phyloP scores from a whole-genome alignment of 345 rosid species.

The Firmiana major region DNA sequence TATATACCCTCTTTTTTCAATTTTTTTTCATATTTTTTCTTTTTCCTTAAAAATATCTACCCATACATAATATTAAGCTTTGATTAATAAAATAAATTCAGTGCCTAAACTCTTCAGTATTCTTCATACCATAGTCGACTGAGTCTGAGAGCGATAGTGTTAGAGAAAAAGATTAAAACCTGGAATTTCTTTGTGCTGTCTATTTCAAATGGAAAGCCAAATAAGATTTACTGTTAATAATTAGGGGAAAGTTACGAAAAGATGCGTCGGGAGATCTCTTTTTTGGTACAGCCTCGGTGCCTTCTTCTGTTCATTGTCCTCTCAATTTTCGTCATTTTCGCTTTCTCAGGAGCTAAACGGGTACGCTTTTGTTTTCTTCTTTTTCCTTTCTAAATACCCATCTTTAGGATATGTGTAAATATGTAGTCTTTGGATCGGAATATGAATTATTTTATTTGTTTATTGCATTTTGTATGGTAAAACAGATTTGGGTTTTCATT shows the following conservation, averaged over 20 bases:
- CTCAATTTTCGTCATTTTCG: constrained; percentile 50
- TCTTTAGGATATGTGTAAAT: neutral
- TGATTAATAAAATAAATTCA: neutral
- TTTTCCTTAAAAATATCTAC: too few species aligned
- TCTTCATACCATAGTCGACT: neutral
- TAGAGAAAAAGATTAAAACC: neutral
- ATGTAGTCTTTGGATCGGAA: constrained; percentile 24
- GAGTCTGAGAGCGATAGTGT: neutral
- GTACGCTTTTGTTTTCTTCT: constrained; percentile 27
- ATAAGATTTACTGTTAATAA: neutral
- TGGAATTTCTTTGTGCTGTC: neutral
- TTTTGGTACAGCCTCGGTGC: constrained; percentile 56
- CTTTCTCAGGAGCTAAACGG: constrained; percentile 35
- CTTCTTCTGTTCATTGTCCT: constrained; percentile 47
- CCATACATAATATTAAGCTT: too few species aligned
- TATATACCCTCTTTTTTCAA: too few species aligned
- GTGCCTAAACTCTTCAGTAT: neutral
- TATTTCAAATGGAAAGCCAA: constrained; percentile 6
- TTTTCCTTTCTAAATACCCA: neutral
- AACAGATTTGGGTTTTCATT: neutral
- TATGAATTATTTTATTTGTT: neutral
- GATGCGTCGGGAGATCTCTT: constrained; percentile 65
- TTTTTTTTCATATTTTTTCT: too few species aligned
- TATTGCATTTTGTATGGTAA: neutral
- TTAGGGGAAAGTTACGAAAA: neutral